A percentile compares a stretch with the other conserved stretches of the same genome.
phyloP scores from a whole-genome alignment of 2,329 filamentous ascomycete genomes.

The Scolecobasidium constrictum region DNA sequence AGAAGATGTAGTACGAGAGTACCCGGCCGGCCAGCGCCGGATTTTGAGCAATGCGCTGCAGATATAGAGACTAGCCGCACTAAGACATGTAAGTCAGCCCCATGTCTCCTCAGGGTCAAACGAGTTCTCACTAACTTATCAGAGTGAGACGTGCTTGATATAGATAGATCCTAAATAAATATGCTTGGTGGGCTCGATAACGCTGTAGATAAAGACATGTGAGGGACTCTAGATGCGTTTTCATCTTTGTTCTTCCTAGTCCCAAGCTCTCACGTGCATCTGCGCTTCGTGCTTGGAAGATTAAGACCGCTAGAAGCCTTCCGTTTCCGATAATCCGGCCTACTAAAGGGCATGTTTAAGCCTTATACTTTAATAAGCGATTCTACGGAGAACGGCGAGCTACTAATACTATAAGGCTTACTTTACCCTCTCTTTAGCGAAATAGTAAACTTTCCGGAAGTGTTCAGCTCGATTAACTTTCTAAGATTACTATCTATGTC shows the following conservation, averaged over 20 bases:
- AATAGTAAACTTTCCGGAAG: slow-evolving; percentile 11
- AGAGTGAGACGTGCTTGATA: too few species aligned
- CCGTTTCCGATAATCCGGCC: slow-evolving; percentile 11
- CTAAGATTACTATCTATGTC: slow-evolving; percentile 12
- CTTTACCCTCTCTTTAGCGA: slow-evolving; percentile 11
- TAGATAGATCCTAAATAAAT: too few species aligned
- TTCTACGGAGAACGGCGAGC: slow-evolving; percentile 12
- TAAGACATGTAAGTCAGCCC: too few species aligned
- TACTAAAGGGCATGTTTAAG: slow-evolving; percentile 12
- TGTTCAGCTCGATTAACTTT: slow-evolving; percentile 9
- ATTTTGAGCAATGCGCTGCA: too few species aligned
- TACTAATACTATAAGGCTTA: slow-evolving; percentile 13
- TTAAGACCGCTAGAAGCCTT: slow-evolving; percentile 10
- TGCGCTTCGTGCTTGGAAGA: slow-evolving; percentile 4
- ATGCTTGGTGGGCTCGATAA: too few species aligned
- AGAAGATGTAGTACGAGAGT: too few species aligned
- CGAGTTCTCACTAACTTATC: too few species aligned
- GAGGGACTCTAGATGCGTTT: neutral
- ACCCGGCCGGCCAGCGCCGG: too few species aligned
- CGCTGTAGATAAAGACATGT: too few species aligned
- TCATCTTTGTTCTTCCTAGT: neutral
- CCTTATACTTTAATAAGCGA: slow-evolving; percentile 8
- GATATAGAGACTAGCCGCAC: too few species aligned
- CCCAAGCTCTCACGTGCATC: neutral
- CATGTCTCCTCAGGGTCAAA: too few species aligned